Evolutionary conservation across 192 early-diverging fungal genomes (phyloP).

Genomic region (Umbelopsis sp.): DNA sequence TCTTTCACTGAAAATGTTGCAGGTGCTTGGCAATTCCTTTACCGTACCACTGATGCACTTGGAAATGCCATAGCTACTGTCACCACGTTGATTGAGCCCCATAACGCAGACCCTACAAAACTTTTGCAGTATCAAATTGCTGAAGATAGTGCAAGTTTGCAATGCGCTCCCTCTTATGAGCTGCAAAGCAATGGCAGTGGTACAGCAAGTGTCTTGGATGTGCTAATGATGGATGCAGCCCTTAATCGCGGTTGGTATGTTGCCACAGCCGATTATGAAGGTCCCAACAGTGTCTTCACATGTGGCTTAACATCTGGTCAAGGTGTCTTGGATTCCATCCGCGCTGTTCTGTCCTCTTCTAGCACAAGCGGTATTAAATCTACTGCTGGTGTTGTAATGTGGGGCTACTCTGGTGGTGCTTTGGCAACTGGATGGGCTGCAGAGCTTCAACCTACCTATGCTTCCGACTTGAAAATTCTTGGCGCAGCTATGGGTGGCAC

Average conservation of each 20-base stretch:
- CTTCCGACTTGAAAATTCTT: slow-evolving; percentile 16
- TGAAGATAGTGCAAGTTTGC: slow-evolving; percentile 5
- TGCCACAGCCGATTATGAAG: slow-evolving; percentile 18
- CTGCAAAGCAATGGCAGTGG: neutral
- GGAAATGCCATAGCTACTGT: slow-evolving; percentile 16
- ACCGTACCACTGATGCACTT: slow-evolving; percentile 15
- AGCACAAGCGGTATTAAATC: neutral
- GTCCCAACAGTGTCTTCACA: slow-evolving; percentile 1
- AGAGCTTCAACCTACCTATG: slow-evolving; percentile 20
- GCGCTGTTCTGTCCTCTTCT: neutral
- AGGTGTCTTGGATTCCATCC: slow-evolving; percentile 17
- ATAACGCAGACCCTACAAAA: slow-evolving; percentile 15
- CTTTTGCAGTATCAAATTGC: slow-evolving; percentile 18
- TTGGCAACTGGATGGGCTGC: slow-evolving; percentile 22
- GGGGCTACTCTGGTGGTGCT: slow-evolving; percentile 27
- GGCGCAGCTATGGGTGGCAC: slow-evolving; percentile 25
- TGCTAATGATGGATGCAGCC: slow-evolving; percentile 20
- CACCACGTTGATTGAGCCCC: slow-evolving; percentile 19
- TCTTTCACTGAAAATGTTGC: slow-evolving; percentile 17
- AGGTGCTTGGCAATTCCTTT: slow-evolving; percentile 7
- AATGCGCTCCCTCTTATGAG: neutral
- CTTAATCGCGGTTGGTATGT: slow-evolving; percentile 20
- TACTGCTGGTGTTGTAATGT: slow-evolving; percentile 7
- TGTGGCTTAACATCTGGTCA: slow-evolving; percentile 17
- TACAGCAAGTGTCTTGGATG: neutral